phyloP scores from a whole-genome alignment of 495 filamentous ascomycete species.

The Xylaria cubensis region DNA sequence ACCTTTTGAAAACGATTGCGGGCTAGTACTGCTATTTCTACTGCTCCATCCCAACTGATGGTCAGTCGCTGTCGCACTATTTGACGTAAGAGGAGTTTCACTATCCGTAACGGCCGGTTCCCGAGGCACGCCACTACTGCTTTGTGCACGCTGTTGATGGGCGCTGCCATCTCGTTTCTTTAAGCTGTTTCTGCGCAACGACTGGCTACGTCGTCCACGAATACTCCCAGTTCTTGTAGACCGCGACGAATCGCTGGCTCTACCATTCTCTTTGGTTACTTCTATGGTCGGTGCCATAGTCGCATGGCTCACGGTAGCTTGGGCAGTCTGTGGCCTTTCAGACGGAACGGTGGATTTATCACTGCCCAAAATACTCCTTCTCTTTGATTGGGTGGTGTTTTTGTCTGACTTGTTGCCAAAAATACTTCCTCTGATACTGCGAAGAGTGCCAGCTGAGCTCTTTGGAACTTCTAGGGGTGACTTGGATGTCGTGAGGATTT shows the following conservation, averaged over 20 bases:
- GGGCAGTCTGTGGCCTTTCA: slow-evolving; percentile 53
- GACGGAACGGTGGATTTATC: slow-evolving; percentile 40
- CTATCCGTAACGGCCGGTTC: slow-evolving; percentile 45
- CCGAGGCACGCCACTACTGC: slow-evolving; percentile 40
- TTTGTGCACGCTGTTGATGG: slow-evolving; percentile 46
- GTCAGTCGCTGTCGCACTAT: slow-evolving; percentile 37
- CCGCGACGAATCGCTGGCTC: slow-evolving; percentile 39
- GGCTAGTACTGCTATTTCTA: slow-evolving; percentile 36
- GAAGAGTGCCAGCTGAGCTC: slow-evolving; percentile 73
- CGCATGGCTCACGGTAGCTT: slow-evolving; percentile 45
- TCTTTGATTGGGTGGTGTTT: slow-evolving; percentile 35
- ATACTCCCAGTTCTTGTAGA: slow-evolving; percentile 44
- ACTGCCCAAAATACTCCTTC: slow-evolving; percentile 38
- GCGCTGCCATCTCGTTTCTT: slow-evolving; percentile 53
- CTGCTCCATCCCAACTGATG: slow-evolving; percentile 43
- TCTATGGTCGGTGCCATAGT: slow-evolving; percentile 44
- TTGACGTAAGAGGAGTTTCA: slow-evolving; percentile 48
- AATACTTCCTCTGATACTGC: slow-evolving; percentile 75
- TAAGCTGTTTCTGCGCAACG: slow-evolving; percentile 49
- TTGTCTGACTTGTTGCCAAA: slow-evolving; percentile 64
- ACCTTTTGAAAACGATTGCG: slow-evolving; percentile 39
- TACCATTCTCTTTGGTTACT: slow-evolving; percentile 46
- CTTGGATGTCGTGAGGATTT: slow-evolving; percentile 39
- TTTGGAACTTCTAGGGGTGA: slow-evolving; percentile 62
- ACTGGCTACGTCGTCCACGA: slow-evolving; percentile 50